Evolutionary conservation across 2,329 filamentous ascomycete genomes (phyloP).

Genomic region (Botryotinia calthae): DNA sequence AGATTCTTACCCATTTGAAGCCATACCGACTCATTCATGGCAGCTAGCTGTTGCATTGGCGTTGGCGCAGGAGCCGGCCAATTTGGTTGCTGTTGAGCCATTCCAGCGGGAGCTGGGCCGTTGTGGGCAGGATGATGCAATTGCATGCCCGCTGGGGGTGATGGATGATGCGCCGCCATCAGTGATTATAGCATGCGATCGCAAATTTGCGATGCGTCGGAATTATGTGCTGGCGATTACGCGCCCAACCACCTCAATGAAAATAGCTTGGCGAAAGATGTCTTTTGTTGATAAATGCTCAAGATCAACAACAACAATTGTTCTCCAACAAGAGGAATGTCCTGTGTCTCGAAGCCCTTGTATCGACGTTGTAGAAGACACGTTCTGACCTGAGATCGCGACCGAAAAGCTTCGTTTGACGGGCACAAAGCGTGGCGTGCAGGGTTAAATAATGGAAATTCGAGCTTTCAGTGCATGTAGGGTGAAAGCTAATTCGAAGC

Average conservation of each 20-base stretch:
- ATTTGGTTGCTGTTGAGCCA: conserved; percentile 32
- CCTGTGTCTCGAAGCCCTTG: not conserved
- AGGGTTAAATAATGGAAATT: not conserved
- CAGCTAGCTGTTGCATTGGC: conserved; percentile 66
- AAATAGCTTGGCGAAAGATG: conserved; percentile 6
- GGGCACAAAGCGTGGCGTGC: not conserved
- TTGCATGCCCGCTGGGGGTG: conserved; percentile 56
- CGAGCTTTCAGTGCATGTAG: not conserved
- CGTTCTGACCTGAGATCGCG: not conserved
- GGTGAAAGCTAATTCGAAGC: not conserved
- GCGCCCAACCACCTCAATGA: conserved; percentile 16
- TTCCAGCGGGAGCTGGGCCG: conserved; percentile 36
- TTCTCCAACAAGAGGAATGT: not conserved
- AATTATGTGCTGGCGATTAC: conserved; percentile 19
- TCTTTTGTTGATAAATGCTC: not conserved
- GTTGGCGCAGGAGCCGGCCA: conserved; percentile 41
- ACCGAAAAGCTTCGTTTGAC: conserved; percentile 12
- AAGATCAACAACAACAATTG: conserved; percentile 12
- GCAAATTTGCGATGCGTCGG: not conserved
- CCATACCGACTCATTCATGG: conserved; percentile 87
- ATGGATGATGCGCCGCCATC: conserved; percentile 40
- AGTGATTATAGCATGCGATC: conserved; percentile 14
- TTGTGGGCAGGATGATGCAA: conserved; percentile 34
- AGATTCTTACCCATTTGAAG: conserved; percentile 76
- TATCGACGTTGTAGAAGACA: not conserved